Percentiles rank a stretch among this genome's conserved stretches.
Evolutionary conservation across 2,329 filamentous ascomycete species (phyloP).

Genomic region (Alternaria triticimaculans): DNA sequence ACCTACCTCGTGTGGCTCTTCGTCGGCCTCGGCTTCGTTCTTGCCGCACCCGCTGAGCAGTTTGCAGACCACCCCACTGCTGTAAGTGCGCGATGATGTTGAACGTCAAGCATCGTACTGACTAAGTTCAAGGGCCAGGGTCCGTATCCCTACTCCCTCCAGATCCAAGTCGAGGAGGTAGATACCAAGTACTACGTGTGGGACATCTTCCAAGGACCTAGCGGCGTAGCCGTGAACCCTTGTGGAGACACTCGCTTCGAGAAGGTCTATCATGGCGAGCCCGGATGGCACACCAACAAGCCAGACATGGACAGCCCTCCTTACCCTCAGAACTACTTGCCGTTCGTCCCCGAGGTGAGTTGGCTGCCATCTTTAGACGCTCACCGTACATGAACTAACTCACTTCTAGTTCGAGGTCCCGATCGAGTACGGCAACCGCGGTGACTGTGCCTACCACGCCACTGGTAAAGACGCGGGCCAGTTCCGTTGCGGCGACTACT

Average conservation of each 20-base stretch:
- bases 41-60: not conserved
- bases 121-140: not conserved
- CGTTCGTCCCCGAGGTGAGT: not conserved
- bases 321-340: not conserved
- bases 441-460: not conserved
- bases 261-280: not conserved
- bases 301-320: not conserved
- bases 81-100: not conserved
- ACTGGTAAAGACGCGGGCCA: not conserved
- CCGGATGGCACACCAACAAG: not conserved
- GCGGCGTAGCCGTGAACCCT: not conserved
- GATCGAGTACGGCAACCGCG: not conserved
- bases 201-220: conserved; percentile 5
- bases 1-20: not conserved
- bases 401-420: not conserved
- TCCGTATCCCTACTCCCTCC: conserved; percentile 1
- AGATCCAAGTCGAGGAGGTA: not conserved
- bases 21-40: not conserved
- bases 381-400: not conserved
- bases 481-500: not conserved
- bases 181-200: not conserved
- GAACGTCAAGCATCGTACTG: not conserved
- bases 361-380: not conserved
- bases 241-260: conserved; percentile 1
- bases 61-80: not conserved